Conservation (phyloP, 768 basidiomycete species). For the Chalciporus chontae region DNA sequence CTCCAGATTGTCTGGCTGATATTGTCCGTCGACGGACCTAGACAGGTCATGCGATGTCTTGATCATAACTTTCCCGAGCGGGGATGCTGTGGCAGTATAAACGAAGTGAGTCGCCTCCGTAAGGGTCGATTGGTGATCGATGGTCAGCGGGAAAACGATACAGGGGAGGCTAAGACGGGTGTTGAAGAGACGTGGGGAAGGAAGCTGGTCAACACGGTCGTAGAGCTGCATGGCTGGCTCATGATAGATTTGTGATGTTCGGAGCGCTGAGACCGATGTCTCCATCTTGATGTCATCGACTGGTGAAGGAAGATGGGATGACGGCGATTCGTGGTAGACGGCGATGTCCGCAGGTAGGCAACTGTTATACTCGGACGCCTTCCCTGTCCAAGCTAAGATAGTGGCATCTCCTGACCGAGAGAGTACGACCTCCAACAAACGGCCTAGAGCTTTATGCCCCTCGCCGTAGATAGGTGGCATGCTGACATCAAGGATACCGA, state of each 20-base stretch:
- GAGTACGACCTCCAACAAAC: slow-evolving; percentile 14
- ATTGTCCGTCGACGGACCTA: neutral
- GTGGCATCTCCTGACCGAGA: slow-evolving; percentile 13
- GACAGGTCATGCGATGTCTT: slow-evolving; percentile 2
- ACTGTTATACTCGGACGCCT: slow-evolving; percentile 16
- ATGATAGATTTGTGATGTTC: neutral
- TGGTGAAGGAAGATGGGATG: neutral
- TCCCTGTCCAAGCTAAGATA: slow-evolving; percentile 18
- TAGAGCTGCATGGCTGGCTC: slow-evolving; percentile 5
- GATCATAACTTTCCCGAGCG: slow-evolving; percentile 9
- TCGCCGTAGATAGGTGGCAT: slow-evolving; percentile 21
- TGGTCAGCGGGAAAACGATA: slow-evolving; percentile 4
- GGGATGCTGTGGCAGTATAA: neutral
- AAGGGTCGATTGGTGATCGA: neutral
- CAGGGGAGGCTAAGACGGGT: slow-evolving; percentile 13
- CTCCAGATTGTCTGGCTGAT: too few relatives aligned
- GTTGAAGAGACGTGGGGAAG: slow-evolving; percentile 4
- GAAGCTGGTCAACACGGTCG: slow-evolving; percentile 1
- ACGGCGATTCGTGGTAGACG: slow-evolving; percentile 6
- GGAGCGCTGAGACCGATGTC: neutral
- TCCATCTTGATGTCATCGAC: neutral
- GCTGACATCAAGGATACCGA: slow-evolving; percentile 19
- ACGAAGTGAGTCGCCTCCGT: neutral
- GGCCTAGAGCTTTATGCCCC: slow-evolving; percentile 20
- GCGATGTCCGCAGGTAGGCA: slow-evolving; percentile 19